phyloP scores from a whole-genome alignment of 2,329 filamentous ascomycete species.

The Parastagonospora avenae region DNA sequence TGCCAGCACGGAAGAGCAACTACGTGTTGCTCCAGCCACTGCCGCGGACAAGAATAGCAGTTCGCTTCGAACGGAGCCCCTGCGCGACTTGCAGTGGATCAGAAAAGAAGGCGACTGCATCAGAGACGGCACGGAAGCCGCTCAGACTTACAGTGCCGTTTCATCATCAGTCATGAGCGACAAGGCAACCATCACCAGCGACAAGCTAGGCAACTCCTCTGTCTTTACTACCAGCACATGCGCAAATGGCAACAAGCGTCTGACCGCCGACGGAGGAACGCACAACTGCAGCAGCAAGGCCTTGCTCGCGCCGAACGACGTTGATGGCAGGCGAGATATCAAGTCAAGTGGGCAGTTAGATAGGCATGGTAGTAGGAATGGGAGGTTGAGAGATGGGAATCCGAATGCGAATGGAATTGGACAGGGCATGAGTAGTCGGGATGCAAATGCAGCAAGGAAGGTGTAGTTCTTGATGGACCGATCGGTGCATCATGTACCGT shows the following conservation, averaged over 20 bases:
- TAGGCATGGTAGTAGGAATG: slow-evolving; percentile 2
- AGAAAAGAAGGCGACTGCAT: slow-evolving; percentile 27
- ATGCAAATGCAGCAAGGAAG: not conserved
- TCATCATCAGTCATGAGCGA: not conserved
- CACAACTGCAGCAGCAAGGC: not conserved
- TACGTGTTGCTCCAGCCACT: not conserved
- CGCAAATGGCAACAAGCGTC: not conserved
- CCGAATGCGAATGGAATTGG: not conserved
- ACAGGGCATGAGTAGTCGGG: not conserved
- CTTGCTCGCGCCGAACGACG: not conserved
- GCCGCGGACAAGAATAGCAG: not conserved
- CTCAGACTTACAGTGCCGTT: slow-evolving; percentile 8
- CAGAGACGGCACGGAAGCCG: slow-evolving; percentile 17
- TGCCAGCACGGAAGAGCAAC: not conserved
- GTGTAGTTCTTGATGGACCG: not conserved
- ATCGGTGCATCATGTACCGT: no score
- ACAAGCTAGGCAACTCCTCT: not conserved
- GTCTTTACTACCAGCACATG: not conserved
- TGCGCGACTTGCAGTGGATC: slow-evolving; percentile 22
- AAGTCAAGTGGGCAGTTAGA: slow-evolving; percentile 3
- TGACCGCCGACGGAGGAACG: not conserved
- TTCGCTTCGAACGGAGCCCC: not conserved
- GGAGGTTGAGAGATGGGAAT: not conserved
- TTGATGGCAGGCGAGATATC: not conserved
- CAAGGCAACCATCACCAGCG: not conserved